Base-by-base conservation (phyloP, 495 filamentous ascomycete species). In the Platismatia glauca region DNA sequence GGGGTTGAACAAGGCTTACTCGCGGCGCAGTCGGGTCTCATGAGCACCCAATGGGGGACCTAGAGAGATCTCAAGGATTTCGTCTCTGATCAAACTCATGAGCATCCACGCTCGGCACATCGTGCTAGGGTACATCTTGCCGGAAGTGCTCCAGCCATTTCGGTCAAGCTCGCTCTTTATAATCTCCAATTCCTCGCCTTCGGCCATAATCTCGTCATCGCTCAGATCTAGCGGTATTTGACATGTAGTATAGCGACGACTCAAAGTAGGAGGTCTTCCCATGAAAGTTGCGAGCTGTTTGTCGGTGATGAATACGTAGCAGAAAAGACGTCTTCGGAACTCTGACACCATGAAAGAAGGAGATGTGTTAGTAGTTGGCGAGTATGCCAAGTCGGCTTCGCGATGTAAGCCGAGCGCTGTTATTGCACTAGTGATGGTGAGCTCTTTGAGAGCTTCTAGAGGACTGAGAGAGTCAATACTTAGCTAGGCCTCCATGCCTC, bases 351-450 rank as follows among this genome's bases (percentile, higher is more conserved):
- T 81, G 53, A 81, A 79, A 2, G 81, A 80, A 27, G 76, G 78
- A n/a, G 61, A 48, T 20, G 37, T 43, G 9, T 31, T 59, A 4
- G 57, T 37, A 27, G 33, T 44, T 34, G 57, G 34, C 27, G 75
- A 68, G 6, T 77, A 72, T 31, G 74, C 60, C 7, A 73, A 70
- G 18, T 73, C 70, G 41, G 69, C 75, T 57, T 81, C 78, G 66
- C 81, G 77, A 66, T 87, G 84, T 3, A 86, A 71, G 18, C 84
- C 84, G 22, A 82, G 74, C 29, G 82, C 81, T 35, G 82, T 80
- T n/a, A 83, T 69, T 37, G 59, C 31, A 53, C 59, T 55, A 16
- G 7, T 9, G 35, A 29, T 13, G 8, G n/a, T 24, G 33, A 61
- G 22, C 52, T 12, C 22, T 33, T 33, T 39, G 15, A 15, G 13